Conservation (phyloP, 768 basidiomycete genomes). For the Tricholoma furcatifolium region DNA sequence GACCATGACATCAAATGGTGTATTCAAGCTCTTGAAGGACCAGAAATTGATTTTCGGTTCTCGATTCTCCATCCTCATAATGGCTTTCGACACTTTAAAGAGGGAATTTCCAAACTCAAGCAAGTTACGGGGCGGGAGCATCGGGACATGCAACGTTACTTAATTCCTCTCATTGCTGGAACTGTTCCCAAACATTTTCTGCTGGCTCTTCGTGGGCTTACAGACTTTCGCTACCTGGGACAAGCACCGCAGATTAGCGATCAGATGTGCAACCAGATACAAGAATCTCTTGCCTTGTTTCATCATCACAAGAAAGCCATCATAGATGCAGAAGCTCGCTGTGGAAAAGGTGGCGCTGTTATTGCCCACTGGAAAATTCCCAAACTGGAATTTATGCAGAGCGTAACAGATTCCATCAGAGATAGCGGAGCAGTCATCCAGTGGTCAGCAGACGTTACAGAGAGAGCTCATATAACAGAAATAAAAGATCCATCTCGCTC, state of each 20-base stretch:
- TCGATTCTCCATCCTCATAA: constrained; percentile 33
- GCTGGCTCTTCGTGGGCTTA: constrained; percentile 29
- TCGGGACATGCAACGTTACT: constrained; percentile 31
- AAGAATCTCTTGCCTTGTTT: constrained; percentile 24
- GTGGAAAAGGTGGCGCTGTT: constrained; percentile 22
- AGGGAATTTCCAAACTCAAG: constrained; percentile 37
- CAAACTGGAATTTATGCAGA: constrained; percentile 40
- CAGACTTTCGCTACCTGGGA: constrained; percentile 29
- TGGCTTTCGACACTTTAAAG: constrained; percentile 35
- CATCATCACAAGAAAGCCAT: constrained; percentile 35
- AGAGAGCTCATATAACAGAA: constrained; percentile 29
- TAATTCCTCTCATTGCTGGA: constrained; percentile 35
- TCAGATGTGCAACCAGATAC: constrained; percentile 13
- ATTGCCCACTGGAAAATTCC: constrained; percentile 39
- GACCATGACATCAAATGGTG: constrained; percentile 41
- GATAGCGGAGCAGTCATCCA: constrained; percentile 30
- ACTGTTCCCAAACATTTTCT: constrained; percentile 28
- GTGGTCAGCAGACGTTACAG: constrained; percentile 33
- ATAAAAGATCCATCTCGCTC: constrained; percentile 30
- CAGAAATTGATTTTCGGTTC: constrained; percentile 36
- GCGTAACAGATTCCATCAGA: constrained; percentile 24
- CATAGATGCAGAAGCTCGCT: constrained; percentile 23
- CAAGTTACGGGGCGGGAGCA: constrained; percentile 42
- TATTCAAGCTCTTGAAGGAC: constrained; percentile 23
- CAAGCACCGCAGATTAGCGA: constrained; percentile 30